Base-by-base conservation (phyloP, 2,329 filamentous ascomycete species). In the Fusarium sp. region DNA sequence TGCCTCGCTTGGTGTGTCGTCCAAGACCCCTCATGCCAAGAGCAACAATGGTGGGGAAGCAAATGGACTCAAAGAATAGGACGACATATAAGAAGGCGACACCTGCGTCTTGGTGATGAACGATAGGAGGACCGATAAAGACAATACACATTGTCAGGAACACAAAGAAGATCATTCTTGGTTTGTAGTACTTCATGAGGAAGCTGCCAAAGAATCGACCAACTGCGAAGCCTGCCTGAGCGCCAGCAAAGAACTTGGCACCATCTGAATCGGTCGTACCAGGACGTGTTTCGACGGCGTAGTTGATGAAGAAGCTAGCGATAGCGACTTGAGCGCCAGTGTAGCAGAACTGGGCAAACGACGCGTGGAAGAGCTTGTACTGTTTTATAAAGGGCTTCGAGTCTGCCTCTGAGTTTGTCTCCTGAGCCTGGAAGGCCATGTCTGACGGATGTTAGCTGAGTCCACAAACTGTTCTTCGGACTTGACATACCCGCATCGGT, bases 1-100 rank as follows among this genome's bases (percentile, higher is more conserved):
- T 92, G 1, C 93, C 94, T 70, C 93, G 89, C 85, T 95, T 95
- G 39, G 92, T 94, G 83, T 96, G 92, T 20, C 91, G 89, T 7
- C 94, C 94, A 1, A 95, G 87, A 3, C 93, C 93, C 25, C 92
- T 89, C 85, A 95, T 94, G 10, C 92, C 92, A 4, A 95, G 86
- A 5, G 93, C 93, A 34, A 96, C 91, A 78, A 96, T 95, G 20
- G 93, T 95, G 0, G 94, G 93, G 85, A 95, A 96, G 81, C 92
- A 93, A 79, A 94, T 93, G 5, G 90, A 92, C 83, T 94, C 94
- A 82, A 95, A 95, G 85, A 95, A 95, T 27, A 95, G 86, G 8
- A 92, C 90, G 11, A 93, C 72, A 81, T 91, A 93, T 34, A 95
- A 87, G 86, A 94, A 91, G 6, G 87, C 84, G 71, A 91, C 83